phyloP scores from a whole-genome alignment of 176 grass and related monocot species.

The Aegilops tauschii region DNA sequence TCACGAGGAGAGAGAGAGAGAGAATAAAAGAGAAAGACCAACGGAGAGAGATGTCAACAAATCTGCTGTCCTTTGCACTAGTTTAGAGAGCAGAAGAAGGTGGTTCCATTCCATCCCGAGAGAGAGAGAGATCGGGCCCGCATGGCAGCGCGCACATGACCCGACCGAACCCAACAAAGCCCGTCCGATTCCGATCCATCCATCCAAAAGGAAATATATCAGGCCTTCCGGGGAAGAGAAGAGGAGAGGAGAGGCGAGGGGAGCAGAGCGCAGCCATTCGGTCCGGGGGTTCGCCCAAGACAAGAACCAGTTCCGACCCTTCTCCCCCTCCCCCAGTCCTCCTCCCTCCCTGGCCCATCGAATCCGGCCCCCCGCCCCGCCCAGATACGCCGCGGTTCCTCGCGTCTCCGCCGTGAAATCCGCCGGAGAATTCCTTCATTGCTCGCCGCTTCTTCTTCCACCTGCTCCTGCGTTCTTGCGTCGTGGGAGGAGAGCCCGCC shows the following conservation, averaged over 20 bases:
- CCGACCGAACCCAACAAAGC: neutral
- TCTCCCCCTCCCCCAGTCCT: neutral
- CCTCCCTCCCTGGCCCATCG: conserved; percentile 44
- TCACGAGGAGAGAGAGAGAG: neutral
- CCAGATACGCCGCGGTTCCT: conserved; percentile 31
- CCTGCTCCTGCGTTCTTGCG: neutral
- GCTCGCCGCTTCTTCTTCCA: neutral
- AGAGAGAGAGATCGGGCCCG: neutral
- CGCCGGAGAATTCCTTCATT: neutral
- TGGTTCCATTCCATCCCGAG: conserved; percentile 46
- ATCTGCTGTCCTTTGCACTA: conserved; percentile 58
- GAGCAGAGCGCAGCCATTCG: conserved; percentile 24
- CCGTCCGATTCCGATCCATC: conserved; percentile 9
- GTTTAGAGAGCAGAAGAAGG: conserved; percentile 32
- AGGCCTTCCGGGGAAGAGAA: neutral
- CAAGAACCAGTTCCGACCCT: conserved; percentile 32
- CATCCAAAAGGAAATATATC: conserved; percentile 16
- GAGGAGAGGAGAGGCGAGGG: too few species aligned
- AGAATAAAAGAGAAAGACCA: conserved; percentile 38
- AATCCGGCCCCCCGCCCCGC: conserved; percentile 47
- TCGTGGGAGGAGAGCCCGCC: neutral
- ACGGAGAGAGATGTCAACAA: conserved; percentile 68
- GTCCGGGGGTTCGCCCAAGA: conserved; percentile 16
- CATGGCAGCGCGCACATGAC: too few species aligned
- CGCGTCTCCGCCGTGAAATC: neutral